Conservation (phyloP, 768 basidiomycete species). For the Agaricus subrufescens region DNA sequence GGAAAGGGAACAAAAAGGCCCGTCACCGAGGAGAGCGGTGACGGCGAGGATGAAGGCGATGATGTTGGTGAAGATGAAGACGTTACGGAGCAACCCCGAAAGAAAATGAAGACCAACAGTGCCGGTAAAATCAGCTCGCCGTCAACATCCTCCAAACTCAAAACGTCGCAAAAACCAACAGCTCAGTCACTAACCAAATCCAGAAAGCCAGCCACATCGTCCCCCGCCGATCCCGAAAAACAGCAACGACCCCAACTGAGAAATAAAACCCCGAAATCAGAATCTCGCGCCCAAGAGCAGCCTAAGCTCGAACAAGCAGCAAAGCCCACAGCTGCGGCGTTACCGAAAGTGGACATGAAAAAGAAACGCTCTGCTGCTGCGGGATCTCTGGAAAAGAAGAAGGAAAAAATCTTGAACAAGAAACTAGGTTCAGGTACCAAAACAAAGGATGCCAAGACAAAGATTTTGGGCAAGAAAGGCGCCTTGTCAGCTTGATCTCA, state of each 20-base stretch:
- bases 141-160: constrained; percentile 15
- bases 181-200: constrained; percentile 13
- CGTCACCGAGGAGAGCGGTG: constrained; percentile 10
- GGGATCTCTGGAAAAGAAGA: constrained; percentile 53
- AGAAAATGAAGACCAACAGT: constrained; percentile 38
- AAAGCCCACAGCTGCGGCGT: constrained; percentile 3
- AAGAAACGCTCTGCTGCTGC: constrained; percentile 36
- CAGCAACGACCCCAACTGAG: background rate
- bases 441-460: constrained; percentile 48
- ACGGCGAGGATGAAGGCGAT: constrained; percentile 14
- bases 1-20: background rate
- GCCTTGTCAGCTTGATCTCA: constrained; percentile 25
- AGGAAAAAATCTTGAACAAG: constrained; percentile 33
- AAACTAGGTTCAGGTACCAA: constrained; percentile 20
- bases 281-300: background rate
- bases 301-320: background rate
- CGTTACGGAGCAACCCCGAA: constrained; percentile 27
- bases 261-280: constrained; percentile 2
- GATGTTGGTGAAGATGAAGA: constrained; percentile 22
- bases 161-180: constrained; percentile 14
- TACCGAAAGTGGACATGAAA: constrained; percentile 46
- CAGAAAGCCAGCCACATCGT: constrained; percentile 18
- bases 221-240: background rate
- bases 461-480: constrained; percentile 47
- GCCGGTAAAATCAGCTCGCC: background rate